phyloP scores from a whole-genome alignment of 2,329 filamentous ascomycete species.

The Ophiostoma himal-ulmi region DNA sequence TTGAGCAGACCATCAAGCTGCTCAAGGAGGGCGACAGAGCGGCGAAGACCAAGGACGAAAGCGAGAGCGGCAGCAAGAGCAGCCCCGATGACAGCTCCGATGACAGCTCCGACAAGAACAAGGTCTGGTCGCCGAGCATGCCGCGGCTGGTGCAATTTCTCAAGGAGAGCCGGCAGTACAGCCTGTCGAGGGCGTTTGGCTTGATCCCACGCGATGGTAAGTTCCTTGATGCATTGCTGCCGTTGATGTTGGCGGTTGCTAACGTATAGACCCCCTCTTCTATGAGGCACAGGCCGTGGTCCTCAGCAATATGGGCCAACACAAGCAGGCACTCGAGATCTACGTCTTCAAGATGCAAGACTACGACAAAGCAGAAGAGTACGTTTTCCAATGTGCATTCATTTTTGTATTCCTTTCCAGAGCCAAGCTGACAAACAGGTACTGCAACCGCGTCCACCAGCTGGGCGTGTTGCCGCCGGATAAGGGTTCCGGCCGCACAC shows the following conservation, averaged over 20 bases:
- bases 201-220: constrained; percentile 74
- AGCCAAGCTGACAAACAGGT: constrained; percentile 42
- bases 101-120: constrained; percentile 26
- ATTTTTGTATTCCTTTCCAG: neutral
- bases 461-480: neutral
- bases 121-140: constrained; percentile 54
- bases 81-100: neutral
- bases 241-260: constrained; percentile 15
- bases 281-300: constrained; percentile 87
- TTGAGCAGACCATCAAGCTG: constrained; percentile 63
- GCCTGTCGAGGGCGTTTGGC: constrained; percentile 67
- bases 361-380: constrained; percentile 89
- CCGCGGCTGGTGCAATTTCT: constrained; percentile 68
- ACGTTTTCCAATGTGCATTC: constrained; percentile 33
- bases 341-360: constrained; percentile 93
- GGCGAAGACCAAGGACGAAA: constrained; percentile 29
- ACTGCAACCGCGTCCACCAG: constrained; percentile 80
- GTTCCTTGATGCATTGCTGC: constrained; percentile 27
- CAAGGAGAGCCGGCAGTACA: constrained; percentile 71
- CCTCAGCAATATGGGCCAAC: constrained; percentile 88
- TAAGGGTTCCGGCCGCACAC: neutral
- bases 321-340: constrained; percentile 92
- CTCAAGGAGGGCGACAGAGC: constrained; percentile 32
- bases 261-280: constrained; percentile 64
- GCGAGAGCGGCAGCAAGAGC: constrained; percentile 29